Conservation (phyloP, 768 basidiomycete species). For the Candolleomyces eurysporus region DNA sequence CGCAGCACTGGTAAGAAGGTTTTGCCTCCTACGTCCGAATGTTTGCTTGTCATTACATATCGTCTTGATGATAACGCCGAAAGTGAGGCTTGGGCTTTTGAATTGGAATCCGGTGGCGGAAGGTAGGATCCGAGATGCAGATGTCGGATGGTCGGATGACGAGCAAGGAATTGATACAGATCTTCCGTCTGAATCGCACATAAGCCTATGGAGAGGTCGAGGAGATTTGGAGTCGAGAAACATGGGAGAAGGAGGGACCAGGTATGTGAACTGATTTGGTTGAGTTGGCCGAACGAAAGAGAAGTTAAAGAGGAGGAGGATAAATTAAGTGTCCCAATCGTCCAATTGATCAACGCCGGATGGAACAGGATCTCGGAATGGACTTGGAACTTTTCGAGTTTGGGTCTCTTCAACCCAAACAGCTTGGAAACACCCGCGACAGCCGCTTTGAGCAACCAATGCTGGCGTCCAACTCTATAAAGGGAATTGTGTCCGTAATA, state of each 20-base stretch:
- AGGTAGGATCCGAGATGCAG: conserved; percentile 15
- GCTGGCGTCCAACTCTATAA: neutral
- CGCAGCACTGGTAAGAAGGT: neutral
- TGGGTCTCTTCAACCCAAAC: neutral
- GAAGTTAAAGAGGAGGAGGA: conserved; percentile 17
- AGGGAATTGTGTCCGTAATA: neutral
- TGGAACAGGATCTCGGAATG: conserved; percentile 23
- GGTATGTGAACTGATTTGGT: conserved; percentile 1
- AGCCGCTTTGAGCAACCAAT: neutral
- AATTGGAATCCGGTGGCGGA: neutral
- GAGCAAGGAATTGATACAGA: conserved; percentile 16
- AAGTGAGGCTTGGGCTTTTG: neutral
- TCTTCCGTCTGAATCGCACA: conserved; percentile 9
- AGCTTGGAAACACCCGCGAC: conserved; percentile 1
- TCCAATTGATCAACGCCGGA: conserved; percentile 19
- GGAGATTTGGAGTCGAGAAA: conserved; percentile 20
- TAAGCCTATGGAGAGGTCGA: conserved; percentile 19
- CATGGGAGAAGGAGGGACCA: conserved; percentile 22
- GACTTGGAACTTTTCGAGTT: conserved; percentile 18
- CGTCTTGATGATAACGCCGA: neutral
- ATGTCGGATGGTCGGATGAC: conserved; percentile 13
- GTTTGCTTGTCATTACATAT: neutral
- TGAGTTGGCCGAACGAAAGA: conserved; percentile 22
- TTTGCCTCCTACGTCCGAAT: neutral
- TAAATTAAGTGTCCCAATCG: conserved; percentile 18